Evolutionary conservation across 176 grass and related monocot species (phyloP).

Genomic region (Chrysopogon serrulatus): DNA sequence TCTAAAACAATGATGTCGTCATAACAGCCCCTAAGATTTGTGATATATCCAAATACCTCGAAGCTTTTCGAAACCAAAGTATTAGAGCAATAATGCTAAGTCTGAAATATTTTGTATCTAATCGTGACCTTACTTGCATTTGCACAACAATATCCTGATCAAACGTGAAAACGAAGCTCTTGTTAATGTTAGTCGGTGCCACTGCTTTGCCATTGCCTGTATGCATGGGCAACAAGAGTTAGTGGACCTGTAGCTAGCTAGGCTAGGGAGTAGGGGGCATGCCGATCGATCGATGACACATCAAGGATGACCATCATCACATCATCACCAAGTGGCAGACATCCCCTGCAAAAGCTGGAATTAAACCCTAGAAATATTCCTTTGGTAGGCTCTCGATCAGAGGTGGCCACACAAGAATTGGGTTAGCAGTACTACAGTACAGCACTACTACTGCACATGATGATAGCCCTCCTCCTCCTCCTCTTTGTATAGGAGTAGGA

Average conservation of each 20-base stretch:
- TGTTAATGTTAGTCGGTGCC: not conserved
- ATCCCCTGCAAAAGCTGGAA: slow-evolving; percentile 20
- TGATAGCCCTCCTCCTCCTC: not conserved
- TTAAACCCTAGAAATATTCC: slow-evolving; percentile 91
- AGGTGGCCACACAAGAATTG: slow-evolving; percentile 65
- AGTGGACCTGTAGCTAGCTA: not conserved
- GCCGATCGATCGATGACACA: slow-evolving; percentile 26
- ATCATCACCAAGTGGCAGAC: slow-evolving; percentile 49
- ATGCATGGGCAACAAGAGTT: slow-evolving; percentile 33
- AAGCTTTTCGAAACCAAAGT: too few species aligned
- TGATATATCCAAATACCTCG: not conserved
- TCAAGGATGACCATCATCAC: slow-evolving; percentile 9
- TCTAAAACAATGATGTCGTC: not conserved
- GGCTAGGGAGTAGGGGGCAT: slow-evolving; percentile 9
- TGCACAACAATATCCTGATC: not conserved
- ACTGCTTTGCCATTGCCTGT: slow-evolving; percentile 12
- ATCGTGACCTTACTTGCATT: not conserved
- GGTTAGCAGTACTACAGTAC: slow-evolving; percentile 52
- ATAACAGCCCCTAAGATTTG: not conserved
- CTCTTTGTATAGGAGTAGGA: not conserved
- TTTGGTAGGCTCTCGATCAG: slow-evolving; percentile 80
- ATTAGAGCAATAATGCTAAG: too few species aligned
- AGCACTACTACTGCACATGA: slow-evolving; percentile 6
- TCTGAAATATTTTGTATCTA: too few species aligned
- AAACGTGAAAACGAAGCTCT: not conserved